phyloP scores from a whole-genome alignment of 345 rosid genomes.

The Euphorbia peplus region DNA sequence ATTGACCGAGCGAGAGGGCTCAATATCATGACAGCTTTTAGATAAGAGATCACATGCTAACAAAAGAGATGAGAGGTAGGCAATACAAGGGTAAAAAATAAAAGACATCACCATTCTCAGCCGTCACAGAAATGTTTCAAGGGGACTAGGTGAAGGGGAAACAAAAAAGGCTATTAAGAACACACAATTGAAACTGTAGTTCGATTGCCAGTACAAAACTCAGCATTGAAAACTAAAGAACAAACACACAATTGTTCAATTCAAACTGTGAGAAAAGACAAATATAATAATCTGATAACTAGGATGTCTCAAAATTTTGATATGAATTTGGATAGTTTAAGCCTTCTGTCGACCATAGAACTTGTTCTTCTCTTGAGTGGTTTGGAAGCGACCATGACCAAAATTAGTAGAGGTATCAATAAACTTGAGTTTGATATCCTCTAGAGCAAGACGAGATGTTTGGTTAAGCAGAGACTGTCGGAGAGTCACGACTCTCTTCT shows the following conservation, averaged over 20 bases:
- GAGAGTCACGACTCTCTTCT: slow-evolving; percentile 86
- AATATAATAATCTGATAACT: not conserved
- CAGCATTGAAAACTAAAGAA: not conserved
- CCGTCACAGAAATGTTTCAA: too few relatives aligned
- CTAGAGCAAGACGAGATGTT: slow-evolving; percentile 70
- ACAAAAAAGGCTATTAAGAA: too few relatives aligned
- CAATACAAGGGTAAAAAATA: too few relatives aligned
- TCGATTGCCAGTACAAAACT: not conserved
- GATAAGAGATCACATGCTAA: too few relatives aligned
- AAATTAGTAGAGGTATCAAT: slow-evolving; percentile 64
- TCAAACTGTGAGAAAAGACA: not conserved
- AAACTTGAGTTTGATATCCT: slow-evolving; percentile 72
- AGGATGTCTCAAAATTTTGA: not conserved
- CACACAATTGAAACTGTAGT: too few relatives aligned
- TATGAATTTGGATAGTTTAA: slow-evolving; percentile 9
- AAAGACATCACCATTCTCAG: too few relatives aligned
- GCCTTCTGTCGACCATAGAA: slow-evolving; percentile 60
- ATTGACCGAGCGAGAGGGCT: too few relatives aligned
- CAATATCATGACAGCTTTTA: too few relatives aligned
- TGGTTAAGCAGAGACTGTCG: slow-evolving; percentile 63
- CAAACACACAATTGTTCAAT: not conserved
- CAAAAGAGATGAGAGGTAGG: too few relatives aligned
- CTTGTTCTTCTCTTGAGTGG: slow-evolving; percentile 60
- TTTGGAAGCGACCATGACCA: slow-evolving; percentile 83
- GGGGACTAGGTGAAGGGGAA: too few relatives aligned